Base-by-base conservation (phyloP, 306 rosid species). In the Rosa persica region DNA sequence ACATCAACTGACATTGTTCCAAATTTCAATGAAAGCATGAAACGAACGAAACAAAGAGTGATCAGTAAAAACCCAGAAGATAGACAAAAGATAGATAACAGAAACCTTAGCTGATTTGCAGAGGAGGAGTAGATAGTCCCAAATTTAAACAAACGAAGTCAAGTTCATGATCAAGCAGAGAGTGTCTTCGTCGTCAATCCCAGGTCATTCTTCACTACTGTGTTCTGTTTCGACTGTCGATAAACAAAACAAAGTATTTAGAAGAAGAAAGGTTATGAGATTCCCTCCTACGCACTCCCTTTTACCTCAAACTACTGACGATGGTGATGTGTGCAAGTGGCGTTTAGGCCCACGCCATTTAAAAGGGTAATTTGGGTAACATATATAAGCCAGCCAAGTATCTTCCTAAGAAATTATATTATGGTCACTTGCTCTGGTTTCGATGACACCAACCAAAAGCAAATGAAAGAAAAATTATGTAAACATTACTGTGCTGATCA, bases 301-400 rank as follows among this genome's bases (percentile, higher is more conserved):
- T 30, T 30, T 30, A 30, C 36, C 36, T 30, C 36, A 30, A 30
- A 30, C 36, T 30, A 30, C 36, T 30, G 36, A 30, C 36, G 47
- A 55, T 57, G 64, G 36, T 44, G 79, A 75, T 62, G 71, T 57
- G 46, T n/a, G n/a, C 77, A 42, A 11, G 42, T 57, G 76, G 67
- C 54, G 62, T 43, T n/a, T 1, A 55, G 20, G 25, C 25, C 25
- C 23, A 1, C 12, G 23, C n/a, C 60, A 19, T 54, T n/a, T n/a
- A 5, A 7, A 54, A 20, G 60, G 25, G 8, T 17, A 54, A n/a
- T 54, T 54, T 54, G 60, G 60, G 11, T 54, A 51, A 39, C 8
- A 39, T 39, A 5, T 6, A 5, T 39, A 39, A n/a, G n/a, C n/a
- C n/a, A n/a, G n/a, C n/a, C n/a, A n/a, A n/a, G n/a, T n/a, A n/a